phyloP scores from a whole-genome alignment of 1,139 yeast species.

The Debaryomyces singareniensis region DNA sequence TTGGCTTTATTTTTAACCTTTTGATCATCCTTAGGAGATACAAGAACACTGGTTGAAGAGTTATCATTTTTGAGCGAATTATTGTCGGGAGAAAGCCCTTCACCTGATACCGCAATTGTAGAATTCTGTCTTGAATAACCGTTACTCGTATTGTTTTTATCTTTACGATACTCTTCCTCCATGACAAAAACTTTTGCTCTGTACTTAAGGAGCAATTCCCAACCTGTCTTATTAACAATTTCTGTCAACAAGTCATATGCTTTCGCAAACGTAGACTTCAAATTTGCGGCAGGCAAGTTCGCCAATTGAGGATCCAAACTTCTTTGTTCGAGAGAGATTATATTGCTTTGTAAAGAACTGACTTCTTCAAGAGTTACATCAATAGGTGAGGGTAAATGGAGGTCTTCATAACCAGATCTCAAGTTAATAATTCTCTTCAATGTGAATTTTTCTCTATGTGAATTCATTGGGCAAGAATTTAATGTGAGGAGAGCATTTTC shows the following conservation, averaged over 20 bases:
- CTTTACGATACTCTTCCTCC: constrained; percentile 82
- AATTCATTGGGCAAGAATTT: constrained; percentile 90
- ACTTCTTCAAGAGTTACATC: constrained; percentile 70
- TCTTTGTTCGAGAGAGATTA: constrained; percentile 44
- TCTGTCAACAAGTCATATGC: constrained; percentile 78
- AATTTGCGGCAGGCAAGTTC: constrained; percentile 68
- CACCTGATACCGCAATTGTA: constrained; percentile 1
- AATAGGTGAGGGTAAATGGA: constrained; percentile 70
- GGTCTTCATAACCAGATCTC: constrained; percentile 43
- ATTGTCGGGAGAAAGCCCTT: constrained; percentile 7
- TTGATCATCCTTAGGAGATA: constrained; percentile 27
- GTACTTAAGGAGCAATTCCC: constrained; percentile 78
- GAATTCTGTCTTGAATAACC: constrained; percentile 1
- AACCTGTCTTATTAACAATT: constrained; percentile 67
- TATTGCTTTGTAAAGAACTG: constrained; percentile 48
- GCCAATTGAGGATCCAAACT: constrained; percentile 62
- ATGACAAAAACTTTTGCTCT: constrained; percentile 87
- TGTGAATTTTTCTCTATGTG: constrained; percentile 55
- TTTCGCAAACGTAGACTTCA: constrained; percentile 71
- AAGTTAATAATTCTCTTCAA: constrained; percentile 57
- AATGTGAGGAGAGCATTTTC: constrained; percentile 74
- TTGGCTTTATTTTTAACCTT: constrained; percentile 6
- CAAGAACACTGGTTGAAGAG: constrained; percentile 31
- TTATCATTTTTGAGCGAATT: constrained; percentile 17
- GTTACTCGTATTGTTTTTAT: constrained; percentile 15